Evolutionary conservation across 257 asterid genomes (phyloP), one percentile per base, ranked within the genome.

Genomic region (Capsicum pubescens): DNA sequence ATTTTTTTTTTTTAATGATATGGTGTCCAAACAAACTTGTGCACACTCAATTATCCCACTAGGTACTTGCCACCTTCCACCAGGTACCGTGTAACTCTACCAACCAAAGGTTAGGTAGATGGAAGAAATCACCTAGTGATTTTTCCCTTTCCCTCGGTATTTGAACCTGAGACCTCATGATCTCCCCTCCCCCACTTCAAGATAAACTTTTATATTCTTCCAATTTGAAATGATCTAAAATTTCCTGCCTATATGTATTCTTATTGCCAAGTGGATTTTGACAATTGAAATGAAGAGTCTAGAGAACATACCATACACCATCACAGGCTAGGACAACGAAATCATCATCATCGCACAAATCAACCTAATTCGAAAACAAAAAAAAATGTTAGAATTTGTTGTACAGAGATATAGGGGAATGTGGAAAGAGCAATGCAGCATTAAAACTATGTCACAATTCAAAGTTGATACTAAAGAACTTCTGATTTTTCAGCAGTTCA

Each of bases 281-380:
- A 42, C 48, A 74, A 74, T 21, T 21, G 46, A 50, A 77, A 13
- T 1, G 8, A 59, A 66, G 82, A n/a, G 58, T 46, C 8, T 42
- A 60, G 59, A 26, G 21, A 39, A 84, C 94, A 81, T 95, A 95
- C 99, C 99, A 95, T 83, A 95, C 90, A 86, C 99, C 99, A 88
- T 95, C 99, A 90, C 99, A 95, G 44, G 99, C 99, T 68, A 95
- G 95, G 89, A 95, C 97, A 56, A 95, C 76, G 86, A 95, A 95
- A 84, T 94, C 98, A 85, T 94, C 99, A 66, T 91, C 98, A 74
- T 92, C 95, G 15, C 98, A 93, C 48, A 94, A 93, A 86, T 95
- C 97, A 39, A 95, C 98, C 98, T 95, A 91, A 81, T 87, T 19
- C 54, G 64, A 77, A 55, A 50, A 74, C 54, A 88, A 82, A 83